Conservation (phyloP, 495 filamentous ascomycete genomes). For the Neurospora sp. region DNA sequence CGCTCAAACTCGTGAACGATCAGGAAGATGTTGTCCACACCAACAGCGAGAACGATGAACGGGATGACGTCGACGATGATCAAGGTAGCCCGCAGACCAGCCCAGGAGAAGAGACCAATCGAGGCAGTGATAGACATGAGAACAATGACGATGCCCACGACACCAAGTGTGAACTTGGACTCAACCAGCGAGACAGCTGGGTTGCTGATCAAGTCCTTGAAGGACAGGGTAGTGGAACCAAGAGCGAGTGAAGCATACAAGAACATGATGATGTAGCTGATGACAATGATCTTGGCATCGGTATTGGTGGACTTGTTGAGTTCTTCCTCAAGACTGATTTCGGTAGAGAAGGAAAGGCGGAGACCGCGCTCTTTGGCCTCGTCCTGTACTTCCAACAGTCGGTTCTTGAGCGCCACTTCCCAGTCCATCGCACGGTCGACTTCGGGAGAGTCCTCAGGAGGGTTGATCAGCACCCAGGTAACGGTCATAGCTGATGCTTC, state of each 20-base stretch:
- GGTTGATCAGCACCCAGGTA: slow-evolving; percentile 95
- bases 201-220: slow-evolving; percentile 64
- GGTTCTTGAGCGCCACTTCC: slow-evolving; percentile 65
- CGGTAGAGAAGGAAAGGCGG: slow-evolving; percentile 85
- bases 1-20: slow-evolving; percentile 98
- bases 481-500: slow-evolving; percentile 71
- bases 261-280: slow-evolving; percentile 99
- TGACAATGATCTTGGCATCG: slow-evolving; percentile 90
- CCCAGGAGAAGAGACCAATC: slow-evolving; percentile 83
- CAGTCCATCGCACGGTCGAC: slow-evolving; percentile 73
- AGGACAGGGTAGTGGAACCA: slow-evolving; percentile 72
- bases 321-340: slow-evolving; percentile 87
- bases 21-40: slow-evolving; percentile 97
- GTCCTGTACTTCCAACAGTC: slow-evolving; percentile 62
- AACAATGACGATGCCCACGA: slow-evolving; percentile 88
- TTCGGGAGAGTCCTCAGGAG: slow-evolving; percentile 57
- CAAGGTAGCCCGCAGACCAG: slow-evolving; percentile 82
- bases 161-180: slow-evolving; percentile 88
- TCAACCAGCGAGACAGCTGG: slow-evolving; percentile 79
- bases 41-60: slow-evolving; percentile 90
- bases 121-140: slow-evolving; percentile 95
- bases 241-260: slow-evolving; percentile 87
- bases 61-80: slow-evolving; percentile 99
- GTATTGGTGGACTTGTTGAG: slow-evolving; percentile 95
- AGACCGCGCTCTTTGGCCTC: slow-evolving; percentile 73